Base-by-base conservation (phyloP, 768 basidiomycete species). In the Russula virescens region DNA sequence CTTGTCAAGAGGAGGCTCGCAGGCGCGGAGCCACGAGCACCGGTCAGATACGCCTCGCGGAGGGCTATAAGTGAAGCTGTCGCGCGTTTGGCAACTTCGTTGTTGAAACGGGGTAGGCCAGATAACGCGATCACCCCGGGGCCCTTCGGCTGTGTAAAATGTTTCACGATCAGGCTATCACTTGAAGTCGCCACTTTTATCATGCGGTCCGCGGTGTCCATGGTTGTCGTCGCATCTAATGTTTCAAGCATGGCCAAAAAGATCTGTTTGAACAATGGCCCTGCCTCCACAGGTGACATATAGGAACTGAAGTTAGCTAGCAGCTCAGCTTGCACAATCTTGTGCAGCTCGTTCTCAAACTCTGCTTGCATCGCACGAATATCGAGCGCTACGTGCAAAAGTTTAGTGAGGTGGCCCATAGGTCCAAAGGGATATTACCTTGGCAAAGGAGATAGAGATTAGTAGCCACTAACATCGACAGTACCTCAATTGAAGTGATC, bases 381-480 rank as follows among this genome's bases (percentile, higher is more conserved):
- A 71, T 94, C 93, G 58, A 94, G 76, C 25, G 91, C 90, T 64
- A 13, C 28, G 25, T 6, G 8, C 16, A 38, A 35, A 11, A 5
- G 9, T 10, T 55, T 11, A 50, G 46, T 8, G 5, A 60, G 23
- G 10, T 43, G 31, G 28, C 21, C 3, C 19, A 43, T 0, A 55
- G 23, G 18, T 38, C 6, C 14, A 35, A 25, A 19, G 47, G 21
- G 31, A 3, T 19, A n/a, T 13, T 43, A 64, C 63, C 63, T 80
- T 94, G 91, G 72, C 89, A 88, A 45, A 88, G 79, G 52, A 86
- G 75, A 72, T 90, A 91, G 51, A 94, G 77, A 69, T 91, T 91
- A 13, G 86, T 85, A 1, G 91, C 79, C 3, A 82, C 83, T 63
- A 93, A 74, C 66, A 91, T 79, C 1, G 89, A 83, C 49, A 92